Percentiles rank a stretch among this genome's conserved stretches.
Conservation (phyloP, 2,329 filamentous ascomycete genomes). For the Pseudohalonectria lignicola region DNA sequence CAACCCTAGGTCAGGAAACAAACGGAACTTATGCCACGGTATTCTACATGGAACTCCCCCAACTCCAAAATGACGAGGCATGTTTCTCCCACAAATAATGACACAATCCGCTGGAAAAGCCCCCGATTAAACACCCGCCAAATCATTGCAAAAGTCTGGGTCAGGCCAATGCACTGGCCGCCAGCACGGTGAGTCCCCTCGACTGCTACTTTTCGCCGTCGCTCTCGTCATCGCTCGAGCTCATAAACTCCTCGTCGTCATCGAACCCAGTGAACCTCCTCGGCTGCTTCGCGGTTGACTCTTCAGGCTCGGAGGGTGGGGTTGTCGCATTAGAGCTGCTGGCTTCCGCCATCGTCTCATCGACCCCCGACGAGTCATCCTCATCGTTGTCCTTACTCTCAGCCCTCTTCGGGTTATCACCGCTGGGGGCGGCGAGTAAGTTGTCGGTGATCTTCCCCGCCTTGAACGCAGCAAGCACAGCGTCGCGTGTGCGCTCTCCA, state of each 20-base stretch:
- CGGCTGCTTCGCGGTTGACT: constrained; percentile 19
- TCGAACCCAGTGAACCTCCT: constrained; percentile 65
- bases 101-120: too few relatives aligned
- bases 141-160: too few relatives aligned
- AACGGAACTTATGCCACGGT: too few relatives aligned
- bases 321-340: constrained; percentile 36
- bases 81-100: too few relatives aligned
- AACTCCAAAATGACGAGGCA: too few relatives aligned
- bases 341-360: constrained; percentile 25
- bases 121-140: too few relatives aligned
- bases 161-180: too few relatives aligned
- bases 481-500: constrained; percentile 69
- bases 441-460: constrained; percentile 52
- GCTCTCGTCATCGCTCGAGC: constrained; percentile 48
- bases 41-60: too few relatives aligned
- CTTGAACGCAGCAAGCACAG: constrained; percentile 61
- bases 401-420: constrained; percentile 8
- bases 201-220: constrained; percentile 18
- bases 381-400: constrained; percentile 21
- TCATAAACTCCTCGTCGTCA: constrained; percentile 67
- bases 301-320: constrained; percentile 30
- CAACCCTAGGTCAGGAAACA: too few relatives aligned
- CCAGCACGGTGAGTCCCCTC: too few relatives aligned
- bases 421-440: constrained; percentile 36
- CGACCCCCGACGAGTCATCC: constrained; percentile 18